phyloP scores from a whole-genome alignment of 108 stramenopile species.

The Pseudonitzschia multiseries region DNA sequence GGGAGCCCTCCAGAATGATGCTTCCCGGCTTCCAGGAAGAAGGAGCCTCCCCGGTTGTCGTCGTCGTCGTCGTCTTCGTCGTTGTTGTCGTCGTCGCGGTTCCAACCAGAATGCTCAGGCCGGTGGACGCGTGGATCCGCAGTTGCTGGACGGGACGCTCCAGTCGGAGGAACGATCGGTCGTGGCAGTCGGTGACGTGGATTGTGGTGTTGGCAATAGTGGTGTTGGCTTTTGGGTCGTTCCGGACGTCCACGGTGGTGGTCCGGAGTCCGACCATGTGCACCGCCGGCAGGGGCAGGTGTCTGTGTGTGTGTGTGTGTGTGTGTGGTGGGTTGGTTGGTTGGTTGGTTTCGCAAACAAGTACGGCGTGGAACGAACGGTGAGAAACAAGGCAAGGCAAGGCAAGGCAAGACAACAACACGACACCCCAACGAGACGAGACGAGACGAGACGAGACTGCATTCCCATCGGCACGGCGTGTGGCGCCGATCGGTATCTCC shows the following conservation, averaged over 20 bases:
- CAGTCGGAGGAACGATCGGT: not conserved
- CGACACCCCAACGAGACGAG: no score
- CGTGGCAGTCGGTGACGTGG: conserved; percentile 38
- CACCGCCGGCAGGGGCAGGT: conserved; percentile 9
- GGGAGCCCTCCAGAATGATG: conserved; percentile 40
- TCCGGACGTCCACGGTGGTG: not conserved
- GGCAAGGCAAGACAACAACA: not conserved
- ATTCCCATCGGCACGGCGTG: not conserved
- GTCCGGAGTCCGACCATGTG: conserved; percentile 6
- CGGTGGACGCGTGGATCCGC: conserved; percentile 37
- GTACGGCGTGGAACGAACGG: no score
- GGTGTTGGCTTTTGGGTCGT: not conserved
- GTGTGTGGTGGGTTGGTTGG: not conserved
- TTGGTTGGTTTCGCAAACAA: no score
- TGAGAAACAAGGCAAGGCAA: not conserved
- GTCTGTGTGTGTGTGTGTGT: not conserved
- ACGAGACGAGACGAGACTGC: not conserved
- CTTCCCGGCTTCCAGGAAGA: conserved; percentile 22
- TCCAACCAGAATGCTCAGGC: not conserved
- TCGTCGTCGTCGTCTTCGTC: no score
- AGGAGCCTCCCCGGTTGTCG: no score
- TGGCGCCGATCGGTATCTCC: no score
- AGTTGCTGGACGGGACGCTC: conserved; percentile 36
- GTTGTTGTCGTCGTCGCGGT: no score
- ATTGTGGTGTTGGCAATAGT: conserved; percentile 15